phyloP scores from a whole-genome alignment of 176 grass and related monocot species.

The bread wheat (Triticum aestivum) region IWGSC_CS_RefSeq_v2.1 NC_057801.1:744989396-744989895 shows the following conservation, averaged over 20 bases:
- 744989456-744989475: background rate
- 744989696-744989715: constrained; percentile 15
- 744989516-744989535: constrained; percentile 18
- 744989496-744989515: constrained; percentile 20
- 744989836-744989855: constrained; percentile 41
- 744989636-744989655: background rate
- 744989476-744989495: background rate
- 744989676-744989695: background rate
- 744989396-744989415: constrained; percentile 13
- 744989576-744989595: constrained; percentile 11
- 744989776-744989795: constrained; percentile 26
- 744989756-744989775: constrained; percentile 52
- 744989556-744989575: constrained; percentile 16
- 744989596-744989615: constrained; percentile 1
- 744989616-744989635: constrained; percentile 20
- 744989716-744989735: background rate
- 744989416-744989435: constrained; percentile 21
- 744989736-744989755: constrained; percentile 52
- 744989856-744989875: constrained; percentile 3
- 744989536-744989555: constrained; percentile 25
- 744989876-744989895: background rate
- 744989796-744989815: constrained; percentile 21
- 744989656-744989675: background rate
- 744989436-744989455: constrained; percentile 16
- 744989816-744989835: constrained; percentile 49